These are phyloP conservation scores for Mycena vulgaris DNA, from an alignment of 768 basidiomycete species.

Conservation along the genomic window DNA sequence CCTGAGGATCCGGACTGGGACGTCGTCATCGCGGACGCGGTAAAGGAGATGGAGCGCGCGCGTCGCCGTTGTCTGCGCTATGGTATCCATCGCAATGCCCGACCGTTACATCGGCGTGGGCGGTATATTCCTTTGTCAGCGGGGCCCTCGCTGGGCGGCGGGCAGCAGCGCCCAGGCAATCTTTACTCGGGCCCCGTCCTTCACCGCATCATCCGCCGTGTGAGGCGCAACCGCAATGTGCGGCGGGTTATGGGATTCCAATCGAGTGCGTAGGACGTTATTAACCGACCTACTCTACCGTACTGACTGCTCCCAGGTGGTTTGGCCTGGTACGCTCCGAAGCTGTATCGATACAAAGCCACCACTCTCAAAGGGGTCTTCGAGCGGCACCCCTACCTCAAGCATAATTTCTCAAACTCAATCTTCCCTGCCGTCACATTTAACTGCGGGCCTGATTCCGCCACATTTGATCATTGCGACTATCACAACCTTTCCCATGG, in stretches of 20 bases:
- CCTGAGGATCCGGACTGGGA: slow-evolving; percentile 3
- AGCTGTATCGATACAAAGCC: background rate
- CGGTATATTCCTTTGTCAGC: background rate
- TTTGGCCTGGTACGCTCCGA: background rate
- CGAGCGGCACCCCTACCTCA: background rate
- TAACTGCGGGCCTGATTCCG: slow-evolving; percentile 2
- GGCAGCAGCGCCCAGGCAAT: too few species aligned
- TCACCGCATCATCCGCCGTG: too few species aligned
- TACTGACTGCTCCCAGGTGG: background rate
- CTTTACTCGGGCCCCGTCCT: too few species aligned
- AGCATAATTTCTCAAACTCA: background rate
- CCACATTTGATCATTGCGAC: slow-evolving; percentile 20
- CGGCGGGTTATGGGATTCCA: background rate
- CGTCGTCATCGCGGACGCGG: background rate
- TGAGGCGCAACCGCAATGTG: too few species aligned
- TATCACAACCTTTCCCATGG: slow-evolving; percentile 20
- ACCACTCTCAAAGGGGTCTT: background rate
- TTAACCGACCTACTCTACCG: background rate
- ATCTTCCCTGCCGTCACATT: background rate
- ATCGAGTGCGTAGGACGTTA: background rate
- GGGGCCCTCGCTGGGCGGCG: too few species aligned
- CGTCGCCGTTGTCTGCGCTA: background rate
- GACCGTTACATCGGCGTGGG: background rate
- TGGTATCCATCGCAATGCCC: background rate
- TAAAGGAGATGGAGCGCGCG: background rate